These are phyloP conservation scores for Pythium diclinum DNA, from an alignment of 352 stramenopile species.

Conservation along the genomic window DNA sequence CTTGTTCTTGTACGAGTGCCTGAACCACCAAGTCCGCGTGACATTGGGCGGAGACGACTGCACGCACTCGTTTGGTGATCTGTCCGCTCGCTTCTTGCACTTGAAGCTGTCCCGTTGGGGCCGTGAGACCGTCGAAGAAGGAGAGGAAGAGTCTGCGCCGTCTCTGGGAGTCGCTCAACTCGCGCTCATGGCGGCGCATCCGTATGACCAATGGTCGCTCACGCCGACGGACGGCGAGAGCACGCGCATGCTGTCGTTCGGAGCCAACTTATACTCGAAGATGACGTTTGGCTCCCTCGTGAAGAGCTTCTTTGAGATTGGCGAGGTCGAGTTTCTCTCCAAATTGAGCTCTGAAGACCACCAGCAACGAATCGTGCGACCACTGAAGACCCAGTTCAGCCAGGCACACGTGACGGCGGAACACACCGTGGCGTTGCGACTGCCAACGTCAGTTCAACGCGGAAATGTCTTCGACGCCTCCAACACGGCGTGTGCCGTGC, in stretches of 20 bases:
- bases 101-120: constrained; percentile 85
- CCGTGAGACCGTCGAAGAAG: constrained; percentile 79
- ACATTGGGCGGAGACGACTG: constrained; percentile 68
- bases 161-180: constrained; percentile 78
- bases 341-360: constrained; percentile 58
- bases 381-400: constrained; percentile 69
- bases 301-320: constrained; percentile 83
- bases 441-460: constrained; percentile 15
- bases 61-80: constrained; percentile 71
- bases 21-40: constrained; percentile 66
- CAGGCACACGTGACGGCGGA: constrained; percentile 46
- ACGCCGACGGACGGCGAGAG: constrained; percentile 71
- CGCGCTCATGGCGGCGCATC: constrained; percentile 63
- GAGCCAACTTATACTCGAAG: constrained; percentile 83
- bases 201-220: constrained; percentile 47
- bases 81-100: constrained; percentile 74
- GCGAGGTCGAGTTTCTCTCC: constrained; percentile 59
- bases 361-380: constrained; percentile 43
- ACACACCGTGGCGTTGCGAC: constrained; percentile 18
- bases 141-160: constrained; percentile 73
- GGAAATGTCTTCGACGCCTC: constrained; percentile 50
- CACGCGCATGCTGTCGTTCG: constrained; percentile 60
- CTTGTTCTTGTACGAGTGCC: constrained; percentile 81
- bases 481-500: constrained; percentile 77
- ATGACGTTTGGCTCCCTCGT: constrained; percentile 70